Evolutionary conservation across 2,329 filamentous ascomycete species (phyloP).

Genomic region (Arachnomyces sp.): DNA sequence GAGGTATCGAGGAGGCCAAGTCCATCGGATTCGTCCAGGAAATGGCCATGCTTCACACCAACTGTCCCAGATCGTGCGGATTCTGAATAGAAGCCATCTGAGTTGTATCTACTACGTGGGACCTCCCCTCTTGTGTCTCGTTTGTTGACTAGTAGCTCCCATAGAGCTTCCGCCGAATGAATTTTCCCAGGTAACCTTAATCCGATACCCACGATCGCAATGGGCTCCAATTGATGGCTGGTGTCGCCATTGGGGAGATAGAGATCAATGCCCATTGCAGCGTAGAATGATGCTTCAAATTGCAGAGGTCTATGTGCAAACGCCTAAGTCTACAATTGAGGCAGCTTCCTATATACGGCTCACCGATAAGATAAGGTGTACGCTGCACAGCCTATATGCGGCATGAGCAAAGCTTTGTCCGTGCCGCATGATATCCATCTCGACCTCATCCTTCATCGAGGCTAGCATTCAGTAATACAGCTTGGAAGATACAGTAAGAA

Average conservation of each 20-base stretch:
- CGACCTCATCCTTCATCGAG: no score
- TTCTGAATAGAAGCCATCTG: slow-evolving; percentile 14
- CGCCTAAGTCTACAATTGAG: no score
- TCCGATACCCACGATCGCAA: slow-evolving; percentile 19
- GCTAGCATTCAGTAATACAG: no score
- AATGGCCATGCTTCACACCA: slow-evolving; percentile 4
- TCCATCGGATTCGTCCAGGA: slow-evolving; percentile 1
- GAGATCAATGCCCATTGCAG: no score
- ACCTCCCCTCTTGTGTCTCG: slow-evolving; percentile 7
- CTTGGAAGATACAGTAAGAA: no score
- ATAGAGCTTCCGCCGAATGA: slow-evolving; percentile 14
- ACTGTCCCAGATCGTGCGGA: neutral
- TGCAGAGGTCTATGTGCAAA: no score
- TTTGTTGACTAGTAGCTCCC: slow-evolving; percentile 14
- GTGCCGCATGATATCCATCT: no score
- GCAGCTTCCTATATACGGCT: no score
- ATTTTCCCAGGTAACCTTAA: slow-evolving; percentile 14
- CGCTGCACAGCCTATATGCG: no score
- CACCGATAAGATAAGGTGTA: no score
- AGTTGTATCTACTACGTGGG: slow-evolving; percentile 17
- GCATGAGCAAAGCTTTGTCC: no score
- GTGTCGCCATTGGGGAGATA: slow-evolving; percentile 2
- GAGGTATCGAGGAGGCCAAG: slow-evolving; percentile 4
- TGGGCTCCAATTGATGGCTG: neutral
- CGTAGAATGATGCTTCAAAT: no score